Percentiles rank a stretch among this genome's conserved stretches.
Evolutionary conservation across 2,329 filamentous ascomycete species (phyloP).

Genomic region (Berkeleyomyces basicola): DNA sequence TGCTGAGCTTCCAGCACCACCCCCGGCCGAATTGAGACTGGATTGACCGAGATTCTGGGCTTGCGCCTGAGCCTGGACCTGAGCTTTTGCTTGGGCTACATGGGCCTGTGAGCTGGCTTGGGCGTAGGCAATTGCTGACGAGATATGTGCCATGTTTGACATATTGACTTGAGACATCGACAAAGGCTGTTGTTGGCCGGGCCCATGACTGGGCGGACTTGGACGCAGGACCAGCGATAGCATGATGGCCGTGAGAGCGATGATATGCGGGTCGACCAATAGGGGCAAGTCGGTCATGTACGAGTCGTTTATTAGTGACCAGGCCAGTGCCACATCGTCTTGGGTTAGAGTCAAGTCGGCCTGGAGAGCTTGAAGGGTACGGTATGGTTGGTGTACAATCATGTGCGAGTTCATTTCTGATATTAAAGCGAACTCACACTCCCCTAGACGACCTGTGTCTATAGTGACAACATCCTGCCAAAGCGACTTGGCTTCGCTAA

Average conservation of each 20-base stretch:
- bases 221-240: slow-evolving; percentile 71
- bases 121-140: slow-evolving; percentile 2
- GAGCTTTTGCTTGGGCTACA: slow-evolving; percentile 2
- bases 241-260: slow-evolving; percentile 75
- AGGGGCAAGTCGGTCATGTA: slow-evolving; percentile 86
- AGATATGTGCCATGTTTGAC: neutral
- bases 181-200: slow-evolving; percentile 24
- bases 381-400: slow-evolving; percentile 82
- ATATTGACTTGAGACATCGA: slow-evolving; percentile 4
- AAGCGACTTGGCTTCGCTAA: slow-evolving; percentile 67
- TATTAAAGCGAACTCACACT: slow-evolving; percentile 87
- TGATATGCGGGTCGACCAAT: slow-evolving; percentile 68
- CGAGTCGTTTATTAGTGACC: slow-evolving; percentile 78
- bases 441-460: slow-evolving; percentile 71
- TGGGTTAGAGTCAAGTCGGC: slow-evolving; percentile 52
- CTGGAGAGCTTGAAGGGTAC: slow-evolving; percentile 57
- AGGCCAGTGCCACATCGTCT: slow-evolving; percentile 63
- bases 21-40: neutral
- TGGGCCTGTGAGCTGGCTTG: neutral
- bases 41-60: neutral
- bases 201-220: slow-evolving; percentile 15
- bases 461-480: slow-evolving; percentile 66
- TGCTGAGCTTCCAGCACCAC: neutral
- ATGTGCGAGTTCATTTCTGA: slow-evolving; percentile 81
- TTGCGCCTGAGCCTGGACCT: neutral